A percentile compares a stretch with the other conserved stretches of the same genome.
Evolutionary conservation across 202 grass and related monocot species (phyloP).

Genomic region (Eragrostis tef): DNA sequence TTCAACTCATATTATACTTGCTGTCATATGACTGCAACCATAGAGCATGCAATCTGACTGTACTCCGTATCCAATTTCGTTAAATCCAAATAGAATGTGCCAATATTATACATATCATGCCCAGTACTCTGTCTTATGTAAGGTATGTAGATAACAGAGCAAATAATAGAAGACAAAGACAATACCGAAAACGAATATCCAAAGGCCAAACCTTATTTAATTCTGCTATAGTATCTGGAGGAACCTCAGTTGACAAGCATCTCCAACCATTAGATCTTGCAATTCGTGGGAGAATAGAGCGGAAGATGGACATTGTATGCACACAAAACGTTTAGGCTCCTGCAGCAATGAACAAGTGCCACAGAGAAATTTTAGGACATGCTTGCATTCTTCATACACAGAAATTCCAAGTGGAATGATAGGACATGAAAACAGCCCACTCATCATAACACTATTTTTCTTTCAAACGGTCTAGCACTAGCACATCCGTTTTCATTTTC

Average conservation of each 20-base stretch:
- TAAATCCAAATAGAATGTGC: constrained; percentile 7
- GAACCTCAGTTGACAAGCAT: constrained; percentile 51
- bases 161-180: neutral
- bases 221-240: constrained; percentile 54
- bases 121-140: neutral
- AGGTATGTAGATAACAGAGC: neutral
- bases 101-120: neutral
- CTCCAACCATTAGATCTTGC: constrained; percentile 44
- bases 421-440: neutral
- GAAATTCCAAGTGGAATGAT: neutral
- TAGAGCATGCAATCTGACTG: neutral
- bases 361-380: constrained; percentile 21
- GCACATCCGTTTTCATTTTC: neutral
- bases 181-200: neutral
- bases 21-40: neutral
- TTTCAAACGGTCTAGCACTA: neutral
- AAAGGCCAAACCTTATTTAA: constrained; percentile 61
- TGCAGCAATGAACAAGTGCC: constrained; percentile 20
- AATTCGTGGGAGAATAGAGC: constrained; percentile 43
- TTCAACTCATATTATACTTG: constrained; percentile 8
- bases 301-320: constrained; percentile 37
- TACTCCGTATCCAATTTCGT: neutral
- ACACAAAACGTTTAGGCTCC: constrained; percentile 4
- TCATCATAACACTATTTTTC: constrained; percentile 8
- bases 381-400: neutral